Evolutionary conservation across 2,329 filamentous ascomycete genomes (phyloP).

Genomic region (Cephalotrichum gorgonifer): DNA sequence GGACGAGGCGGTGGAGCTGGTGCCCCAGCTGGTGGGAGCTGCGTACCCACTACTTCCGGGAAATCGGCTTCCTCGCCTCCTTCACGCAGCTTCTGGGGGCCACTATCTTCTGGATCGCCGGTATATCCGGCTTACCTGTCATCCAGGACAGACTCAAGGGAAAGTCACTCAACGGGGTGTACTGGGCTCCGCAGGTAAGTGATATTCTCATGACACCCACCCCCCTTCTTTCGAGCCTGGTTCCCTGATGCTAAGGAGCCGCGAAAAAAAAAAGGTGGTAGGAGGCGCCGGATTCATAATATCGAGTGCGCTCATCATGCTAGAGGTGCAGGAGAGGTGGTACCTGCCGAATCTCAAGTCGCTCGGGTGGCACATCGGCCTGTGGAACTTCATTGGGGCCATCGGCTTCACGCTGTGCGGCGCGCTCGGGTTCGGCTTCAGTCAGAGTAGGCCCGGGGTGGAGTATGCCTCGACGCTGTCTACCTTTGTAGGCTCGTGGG

Average conservation of each 20-base stretch:
- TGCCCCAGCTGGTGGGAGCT: constrained; percentile 47
- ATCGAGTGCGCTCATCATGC: constrained; percentile 48
- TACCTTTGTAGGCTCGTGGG: constrained; percentile 38
- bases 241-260: neutral
- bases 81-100: constrained; percentile 45
- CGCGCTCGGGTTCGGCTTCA: constrained; percentile 39
- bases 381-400: constrained; percentile 55
- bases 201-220: too few relatives aligned
- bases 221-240: neutral
- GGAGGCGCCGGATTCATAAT: constrained; percentile 53
- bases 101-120: constrained; percentile 54
- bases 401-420: constrained; percentile 53
- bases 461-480: constrained; percentile 37
- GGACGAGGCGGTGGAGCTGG: constrained; percentile 46
- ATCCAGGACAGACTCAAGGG: constrained; percentile 38
- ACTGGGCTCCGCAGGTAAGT: constrained; percentile 41
- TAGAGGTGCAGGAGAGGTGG: constrained; percentile 57
- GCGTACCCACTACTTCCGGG: constrained; percentile 47
- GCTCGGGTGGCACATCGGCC: constrained; percentile 57
- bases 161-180: constrained; percentile 40
- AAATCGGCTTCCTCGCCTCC: constrained; percentile 53
- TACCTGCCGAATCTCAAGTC: constrained; percentile 43
- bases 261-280: constrained; percentile 27
- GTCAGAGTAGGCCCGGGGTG: constrained; percentile 22
- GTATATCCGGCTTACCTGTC: constrained; percentile 48